A percentile compares a stretch with the other conserved stretches of the same genome.
Conservation (phyloP, 768 basidiomycete species). For the Sporobolomyces pararoseus region DNA sequence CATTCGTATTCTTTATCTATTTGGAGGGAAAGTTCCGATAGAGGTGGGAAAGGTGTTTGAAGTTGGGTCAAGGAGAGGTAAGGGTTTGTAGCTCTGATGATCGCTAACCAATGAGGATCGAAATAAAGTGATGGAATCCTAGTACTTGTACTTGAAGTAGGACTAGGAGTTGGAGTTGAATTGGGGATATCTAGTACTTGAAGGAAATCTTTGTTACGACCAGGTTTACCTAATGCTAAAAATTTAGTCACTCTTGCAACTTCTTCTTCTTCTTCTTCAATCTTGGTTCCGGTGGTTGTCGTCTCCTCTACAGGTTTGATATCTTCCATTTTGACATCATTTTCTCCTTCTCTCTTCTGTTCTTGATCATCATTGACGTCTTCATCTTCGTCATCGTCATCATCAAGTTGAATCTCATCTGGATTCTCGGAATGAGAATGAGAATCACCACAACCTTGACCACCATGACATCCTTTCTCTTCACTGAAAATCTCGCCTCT, state of each 20-base stretch:
- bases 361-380: constrained; percentile 34
- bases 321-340: background rate
- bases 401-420: constrained; percentile 58
- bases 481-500: constrained; percentile 17
- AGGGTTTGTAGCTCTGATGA: constrained; percentile 78
- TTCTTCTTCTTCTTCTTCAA: background rate
- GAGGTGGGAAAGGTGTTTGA: constrained; percentile 63
- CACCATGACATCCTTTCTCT: constrained; percentile 36
- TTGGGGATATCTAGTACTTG: constrained; percentile 60
- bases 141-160: no score
- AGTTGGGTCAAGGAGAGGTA: constrained; percentile 60
- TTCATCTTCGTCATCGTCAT: constrained; percentile 49
- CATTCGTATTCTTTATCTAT: constrained; percentile 61
- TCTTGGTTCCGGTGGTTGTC: background rate
- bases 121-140: constrained; percentile 56
- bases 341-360: constrained; percentile 9
- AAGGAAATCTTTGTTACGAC: constrained; percentile 66
- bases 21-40: constrained; percentile 54
- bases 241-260: constrained; percentile 63
- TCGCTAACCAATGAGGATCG: constrained; percentile 91
- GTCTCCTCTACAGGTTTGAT: background rate
- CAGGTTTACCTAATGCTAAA: constrained; percentile 85
- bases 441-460: background rate
- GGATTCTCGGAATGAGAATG: constrained; percentile 45
- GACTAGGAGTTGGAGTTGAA: constrained; percentile 11